Base-by-base conservation (phyloP, 176 grass and related monocot genomes). In the Phoenix dactylifera region DNA sequence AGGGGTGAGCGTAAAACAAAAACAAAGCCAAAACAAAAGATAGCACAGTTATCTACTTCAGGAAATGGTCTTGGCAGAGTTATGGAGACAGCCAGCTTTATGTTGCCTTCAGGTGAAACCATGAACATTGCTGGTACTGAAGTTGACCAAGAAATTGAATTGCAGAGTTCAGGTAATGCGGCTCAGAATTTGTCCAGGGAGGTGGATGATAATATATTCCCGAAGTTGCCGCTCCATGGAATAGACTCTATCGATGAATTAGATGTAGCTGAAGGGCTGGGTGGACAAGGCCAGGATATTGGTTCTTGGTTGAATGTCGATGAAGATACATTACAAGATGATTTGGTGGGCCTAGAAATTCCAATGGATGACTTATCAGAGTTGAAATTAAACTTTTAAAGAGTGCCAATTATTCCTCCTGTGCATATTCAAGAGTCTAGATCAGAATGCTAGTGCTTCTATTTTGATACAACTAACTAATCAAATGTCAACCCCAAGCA, bases 1-100 rank as follows among this genome's bases (percentile, higher is more conserved):
- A 89, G 82, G 71, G 88, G 79, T 1, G 90, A 95, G 35, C 73
- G 80, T 7, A 95, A 89, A 75, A 80, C 76, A 16, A 95, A 95
- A 76, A 70, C 77, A 58, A 95, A 89, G 54, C 74, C 77, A 6
- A 95, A 89, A 78, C 90, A 95, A 67, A 89, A 89, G 67, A 70
- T 89, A 50, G 76, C 70, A 0, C 76, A 95, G 35, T 62, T 95
- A 74, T 95, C 90, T 44, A 74, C 75, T n/a, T 82, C 89, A 24
- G 74, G 84, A 57, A 81, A 81, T 25, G 89, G 79, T 22, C 59
- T 87, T 52, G 77, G 65, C 59, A 84, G 80, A 83, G 72, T 77
- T 16, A 55, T 66, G 18, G 79, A 76, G 50, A 50, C 79, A 17
- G 26, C 66, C 7, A 73, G 44, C 44, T 58, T 79, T 75, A 52